Base-by-base conservation (phyloP, 2,329 filamentous ascomycete species). In the Aspergillus jensenii region DNA sequence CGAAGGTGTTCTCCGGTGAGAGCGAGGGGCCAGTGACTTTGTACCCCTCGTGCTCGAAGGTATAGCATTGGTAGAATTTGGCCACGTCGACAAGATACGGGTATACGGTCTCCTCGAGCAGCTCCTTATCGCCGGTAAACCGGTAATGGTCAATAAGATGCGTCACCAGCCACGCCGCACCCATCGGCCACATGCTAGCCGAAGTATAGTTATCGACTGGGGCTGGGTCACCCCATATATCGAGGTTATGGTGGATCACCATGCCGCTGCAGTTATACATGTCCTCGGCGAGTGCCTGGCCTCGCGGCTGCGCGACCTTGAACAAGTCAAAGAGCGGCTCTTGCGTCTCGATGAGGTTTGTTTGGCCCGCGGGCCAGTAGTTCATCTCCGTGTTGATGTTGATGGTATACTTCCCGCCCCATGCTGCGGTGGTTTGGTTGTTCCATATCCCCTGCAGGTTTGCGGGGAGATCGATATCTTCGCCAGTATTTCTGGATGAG, bases 391-490 rank as follows among this genome's bases (percentile, higher is more conserved):
- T 55, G 35, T 55, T 55, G 44, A 55, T 48, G 44, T 55, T 51
- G 31, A 56, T 52, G 25, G 55, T 56, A 21, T 51, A 52, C 23
- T 56, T 56, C n/a, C 55, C 55, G 7, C 55, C 55, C 55, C 55
- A 56, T 6, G 55, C 46, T 8, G 55, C 23, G 1, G 55, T 45
- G 2, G 55, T 56, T 7, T 41, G 17, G 41, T 50, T 56, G 19
- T 56, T 56, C 55, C 55, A 56, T 12, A 52, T 56, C 4, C 47
- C 39, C 47, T 56, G 55, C 12, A 56, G 48, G 31, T 52, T 52
- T 19, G 55, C 47, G 0, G 48, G 55, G 3, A 56, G 41, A 12
- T 51, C 39, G 21, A 56, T 46, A n/a, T 39, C 41, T 23, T 43
- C 27, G 12, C 6, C 31, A 3, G 47, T 56, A 33, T 46, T 44